phyloP scores from a whole-genome alignment of 768 basidiomycete species.

The Xerocomellus dryophilus region DNA sequence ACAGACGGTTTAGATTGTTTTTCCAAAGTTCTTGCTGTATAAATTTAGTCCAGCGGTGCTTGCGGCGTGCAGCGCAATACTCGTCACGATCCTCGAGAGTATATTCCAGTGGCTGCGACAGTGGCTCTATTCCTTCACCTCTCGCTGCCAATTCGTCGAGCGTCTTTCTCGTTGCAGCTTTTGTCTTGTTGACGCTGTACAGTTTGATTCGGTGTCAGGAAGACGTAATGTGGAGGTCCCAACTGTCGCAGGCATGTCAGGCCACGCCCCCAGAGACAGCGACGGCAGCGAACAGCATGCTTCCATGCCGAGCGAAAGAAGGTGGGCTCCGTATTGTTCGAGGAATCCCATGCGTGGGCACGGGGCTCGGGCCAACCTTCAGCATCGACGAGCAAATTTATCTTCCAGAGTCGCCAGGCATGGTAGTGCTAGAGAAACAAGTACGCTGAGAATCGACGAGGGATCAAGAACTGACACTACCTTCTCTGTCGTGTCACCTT shows the following conservation, averaged over 20 bases:
- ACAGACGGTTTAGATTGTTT: neutral
- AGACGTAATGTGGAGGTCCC: constrained; percentile 54
- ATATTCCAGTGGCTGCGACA: constrained; percentile 10
- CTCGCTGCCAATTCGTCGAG: constrained; percentile 39
- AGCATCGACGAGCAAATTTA: constrained; percentile 46
- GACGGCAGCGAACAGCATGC: constrained; percentile 28
- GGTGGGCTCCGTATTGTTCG: constrained; percentile 55
- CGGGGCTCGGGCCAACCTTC: constrained; percentile 58
- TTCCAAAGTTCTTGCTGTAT: neutral
- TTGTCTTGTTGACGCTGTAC: constrained; percentile 48
- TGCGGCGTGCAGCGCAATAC: constrained; percentile 1
- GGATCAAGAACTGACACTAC: neutral
- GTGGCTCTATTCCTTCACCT: constrained; percentile 31
- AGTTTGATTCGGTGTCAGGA: constrained; percentile 53
- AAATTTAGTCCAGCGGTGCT: neutral
- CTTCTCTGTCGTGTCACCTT: constrained; percentile 17
- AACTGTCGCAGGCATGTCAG: constrained; percentile 28
- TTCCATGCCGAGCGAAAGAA: constrained; percentile 55
- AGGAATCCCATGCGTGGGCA: constrained; percentile 56
- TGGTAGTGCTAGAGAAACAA: too few species aligned
- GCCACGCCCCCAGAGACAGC: too few species aligned
- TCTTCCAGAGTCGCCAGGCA: too few species aligned
- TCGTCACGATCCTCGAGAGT: constrained; percentile 7
- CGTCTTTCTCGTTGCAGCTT: constrained; percentile 42
- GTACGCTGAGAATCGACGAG: too few species aligned